Evolutionary conservation across 352 stramenopile genomes (phyloP).

Genomic region (Pythium periplocum): DNA sequence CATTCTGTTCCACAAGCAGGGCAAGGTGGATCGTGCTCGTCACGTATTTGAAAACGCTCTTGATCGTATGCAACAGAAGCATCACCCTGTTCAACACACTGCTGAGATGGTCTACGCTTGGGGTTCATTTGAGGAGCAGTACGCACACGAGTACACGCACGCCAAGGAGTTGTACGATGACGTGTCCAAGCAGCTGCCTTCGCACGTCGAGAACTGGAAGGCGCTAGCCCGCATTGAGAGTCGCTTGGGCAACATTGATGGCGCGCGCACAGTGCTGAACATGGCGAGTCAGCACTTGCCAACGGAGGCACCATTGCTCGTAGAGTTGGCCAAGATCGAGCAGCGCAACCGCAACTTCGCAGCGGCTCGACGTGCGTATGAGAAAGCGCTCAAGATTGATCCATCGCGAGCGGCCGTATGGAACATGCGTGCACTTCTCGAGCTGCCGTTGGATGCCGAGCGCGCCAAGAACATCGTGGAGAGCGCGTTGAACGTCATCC

Average conservation of each 20-base stretch:
- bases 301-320: slow-evolving; percentile 59
- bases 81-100: slow-evolving; percentile 35
- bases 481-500: slow-evolving; percentile 55
- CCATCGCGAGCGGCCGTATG: slow-evolving; percentile 55
- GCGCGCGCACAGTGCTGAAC: slow-evolving; percentile 55
- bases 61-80: slow-evolving; percentile 24
- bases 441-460: slow-evolving; percentile 58
- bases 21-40: slow-evolving; percentile 38
- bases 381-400: slow-evolving; percentile 76
- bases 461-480: slow-evolving; percentile 74
- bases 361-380: slow-evolving; percentile 50
- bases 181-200: slow-evolving; percentile 61
- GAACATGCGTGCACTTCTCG: slow-evolving; percentile 78
- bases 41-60: slow-evolving; percentile 67
- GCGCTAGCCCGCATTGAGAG: slow-evolving; percentile 61
- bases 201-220: slow-evolving; percentile 60
- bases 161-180: slow-evolving; percentile 73
- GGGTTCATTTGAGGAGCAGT: slow-evolving; percentile 72
- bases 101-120: slow-evolving; percentile 61
- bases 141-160: slow-evolving; percentile 52
- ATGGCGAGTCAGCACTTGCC: slow-evolving; percentile 63
- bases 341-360: slow-evolving; percentile 57
- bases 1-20: slow-evolving; percentile 49
- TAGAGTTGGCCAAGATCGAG: slow-evolving; percentile 81
- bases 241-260: slow-evolving; percentile 50